These are phyloP conservation scores for Arxiozyma bovina DNA, from an alignment of 1,139 yeast genomes.

Conservation along the genomic window DNA sequence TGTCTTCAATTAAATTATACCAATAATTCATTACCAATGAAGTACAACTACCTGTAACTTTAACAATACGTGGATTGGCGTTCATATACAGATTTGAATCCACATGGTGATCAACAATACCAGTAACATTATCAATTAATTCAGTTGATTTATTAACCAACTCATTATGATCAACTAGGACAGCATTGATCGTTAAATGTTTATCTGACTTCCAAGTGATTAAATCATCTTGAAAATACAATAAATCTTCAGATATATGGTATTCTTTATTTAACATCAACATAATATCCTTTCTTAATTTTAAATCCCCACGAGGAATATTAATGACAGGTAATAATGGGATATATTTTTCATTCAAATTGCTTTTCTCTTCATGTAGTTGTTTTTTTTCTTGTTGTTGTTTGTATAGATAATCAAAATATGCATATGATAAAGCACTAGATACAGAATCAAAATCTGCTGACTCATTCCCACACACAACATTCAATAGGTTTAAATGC, in stretches of 20 bases:
- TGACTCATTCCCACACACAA: constrained; percentile 81
- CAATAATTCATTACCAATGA: constrained; percentile 63
- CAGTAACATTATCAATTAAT: constrained; percentile 37
- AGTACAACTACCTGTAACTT: constrained; percentile 67
- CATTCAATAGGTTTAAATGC: constrained; percentile 5
- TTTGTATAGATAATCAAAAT: constrained; percentile 33
- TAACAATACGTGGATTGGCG: constrained; percentile 49
- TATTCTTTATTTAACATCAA: constrained; percentile 40
- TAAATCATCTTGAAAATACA: constrained; percentile 63
- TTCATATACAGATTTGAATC: constrained; percentile 48
- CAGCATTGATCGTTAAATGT: constrained; percentile 34
- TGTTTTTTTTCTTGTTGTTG: background rate
- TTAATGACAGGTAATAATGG: constrained; percentile 59
- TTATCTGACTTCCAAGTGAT: constrained; percentile 17
- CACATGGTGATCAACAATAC: constrained; percentile 80
- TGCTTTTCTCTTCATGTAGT: background rate
- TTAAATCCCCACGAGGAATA: constrained; percentile 57
- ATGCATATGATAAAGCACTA: constrained; percentile 64
- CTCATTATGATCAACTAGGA: constrained; percentile 77
- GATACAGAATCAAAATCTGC: constrained; percentile 82
- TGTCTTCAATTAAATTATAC: constrained; percentile 30
- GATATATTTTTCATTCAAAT: constrained; percentile 18
- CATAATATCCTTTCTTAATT: constrained; percentile 62
- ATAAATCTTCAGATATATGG: constrained; percentile 39
- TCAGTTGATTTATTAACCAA: constrained; percentile 44